Conservation (phyloP, 306 rosid genomes). For the Cyclanthera cordifolia region DNA sequence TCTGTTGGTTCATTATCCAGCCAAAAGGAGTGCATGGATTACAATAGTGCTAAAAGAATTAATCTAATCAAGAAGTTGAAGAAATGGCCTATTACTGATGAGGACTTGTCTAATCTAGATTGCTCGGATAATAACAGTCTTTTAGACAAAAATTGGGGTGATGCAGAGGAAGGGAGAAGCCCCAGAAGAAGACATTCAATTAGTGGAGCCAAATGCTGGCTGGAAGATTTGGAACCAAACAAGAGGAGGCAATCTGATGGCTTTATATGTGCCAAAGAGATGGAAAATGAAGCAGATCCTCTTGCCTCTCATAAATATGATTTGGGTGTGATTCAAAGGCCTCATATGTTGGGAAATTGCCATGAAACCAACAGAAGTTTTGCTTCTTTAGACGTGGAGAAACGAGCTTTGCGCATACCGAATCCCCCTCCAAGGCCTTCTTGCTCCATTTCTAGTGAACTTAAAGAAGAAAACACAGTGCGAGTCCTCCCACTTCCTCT, state of each 20-base stretch:
- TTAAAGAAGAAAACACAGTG: conserved; percentile 30
- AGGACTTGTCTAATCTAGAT: conserved; percentile 47
- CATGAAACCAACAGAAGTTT: conserved; percentile 49
- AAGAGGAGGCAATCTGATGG: conserved; percentile 82
- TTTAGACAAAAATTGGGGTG: conserved; percentile 49
- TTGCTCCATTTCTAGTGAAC: conserved; percentile 36
- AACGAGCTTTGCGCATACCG: conserved; percentile 72
- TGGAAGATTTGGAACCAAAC: conserved; percentile 44
- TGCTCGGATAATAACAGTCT: conserved; percentile 28
- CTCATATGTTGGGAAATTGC: conserved; percentile 21
- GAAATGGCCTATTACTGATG: conserved; percentile 62
- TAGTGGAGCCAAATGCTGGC: conserved; percentile 61
- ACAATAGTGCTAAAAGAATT: conserved; percentile 37
- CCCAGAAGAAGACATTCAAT: conserved; percentile 85
- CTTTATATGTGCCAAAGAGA: conserved; percentile 49
- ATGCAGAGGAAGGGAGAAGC: conserved; percentile 43
- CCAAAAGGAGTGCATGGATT: conserved; percentile 34
- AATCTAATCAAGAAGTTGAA: conserved; percentile 57
- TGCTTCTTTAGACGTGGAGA: conserved; percentile 58
- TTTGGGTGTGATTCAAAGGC: conserved; percentile 37
- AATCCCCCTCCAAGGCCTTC: conserved; percentile 98
- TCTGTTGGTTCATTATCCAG: conserved; percentile 38
- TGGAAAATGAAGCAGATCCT: conserved; percentile 40
- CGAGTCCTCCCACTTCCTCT: conserved; percentile 57
- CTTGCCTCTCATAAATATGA: conserved; percentile 37